These are phyloP conservation scores for Cantharellus cinnabarinus DNA, from an alignment of 768 basidiomycete species.

Conservation along the genomic window DNA sequence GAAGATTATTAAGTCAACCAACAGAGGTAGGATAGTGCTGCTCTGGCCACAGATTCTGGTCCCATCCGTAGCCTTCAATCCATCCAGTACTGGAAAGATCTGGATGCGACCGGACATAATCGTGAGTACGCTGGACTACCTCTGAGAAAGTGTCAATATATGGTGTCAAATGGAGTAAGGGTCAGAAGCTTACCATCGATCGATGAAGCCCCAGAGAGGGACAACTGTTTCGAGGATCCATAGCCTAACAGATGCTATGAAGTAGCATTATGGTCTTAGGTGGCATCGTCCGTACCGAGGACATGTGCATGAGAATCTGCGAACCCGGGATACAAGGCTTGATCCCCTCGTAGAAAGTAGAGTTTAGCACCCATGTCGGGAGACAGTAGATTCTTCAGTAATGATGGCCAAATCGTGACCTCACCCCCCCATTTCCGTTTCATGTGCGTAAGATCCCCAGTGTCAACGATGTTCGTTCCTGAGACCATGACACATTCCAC, in stretches of 20 bases:
- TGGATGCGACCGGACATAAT: slow-evolving; percentile 36
- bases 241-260: slow-evolving; percentile 41
- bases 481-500: slow-evolving; percentile 44
- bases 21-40: slow-evolving; percentile 55
- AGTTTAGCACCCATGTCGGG: slow-evolving; percentile 15
- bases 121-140: slow-evolving; percentile 36
- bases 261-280: slow-evolving; percentile 47
- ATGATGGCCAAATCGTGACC: slow-evolving; percentile 10
- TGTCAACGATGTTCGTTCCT: slow-evolving; percentile 25
- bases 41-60: slow-evolving; percentile 42
- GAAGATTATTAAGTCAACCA: slow-evolving; percentile 9
- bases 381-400: slow-evolving; percentile 5
- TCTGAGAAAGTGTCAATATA: slow-evolving; percentile 22
- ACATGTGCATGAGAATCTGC: slow-evolving; percentile 26
- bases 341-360: slow-evolving; percentile 31
- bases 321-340: slow-evolving; percentile 50
- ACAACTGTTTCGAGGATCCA: slow-evolving; percentile 48
- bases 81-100: slow-evolving; percentile 39
- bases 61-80: slow-evolving; percentile 85
- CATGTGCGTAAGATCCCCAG: slow-evolving; percentile 33
- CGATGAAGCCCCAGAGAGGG: slow-evolving; percentile 36
- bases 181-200: slow-evolving; percentile 27
- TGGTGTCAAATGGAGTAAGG: neutral
- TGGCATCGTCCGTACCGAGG: neutral
- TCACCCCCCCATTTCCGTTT: slow-evolving; percentile 13